phyloP scores from a whole-genome alignment of 768 basidiomycete species.

The Termitomyces titanicus region DNA sequence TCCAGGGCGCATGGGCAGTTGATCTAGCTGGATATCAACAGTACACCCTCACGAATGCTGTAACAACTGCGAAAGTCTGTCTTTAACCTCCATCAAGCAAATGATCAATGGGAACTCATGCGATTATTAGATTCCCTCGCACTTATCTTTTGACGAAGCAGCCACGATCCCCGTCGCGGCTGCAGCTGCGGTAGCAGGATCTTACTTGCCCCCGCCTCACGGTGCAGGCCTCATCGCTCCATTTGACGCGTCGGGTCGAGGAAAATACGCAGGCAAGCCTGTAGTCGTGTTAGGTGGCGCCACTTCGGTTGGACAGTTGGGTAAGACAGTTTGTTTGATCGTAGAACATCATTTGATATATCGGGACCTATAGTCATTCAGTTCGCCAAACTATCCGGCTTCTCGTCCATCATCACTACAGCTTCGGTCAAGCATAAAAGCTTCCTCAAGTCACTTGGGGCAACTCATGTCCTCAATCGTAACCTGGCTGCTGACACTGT shows the following conservation, averaged over 20 bases:
- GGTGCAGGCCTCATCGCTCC: slow-evolving; percentile 27
- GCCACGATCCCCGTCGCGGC: slow-evolving; percentile 30
- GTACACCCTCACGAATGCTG: slow-evolving; percentile 20
- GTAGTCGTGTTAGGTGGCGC: slow-evolving; percentile 34
- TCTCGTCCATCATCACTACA: slow-evolving; percentile 31
- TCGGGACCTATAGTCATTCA: neutral
- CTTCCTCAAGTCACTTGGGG: slow-evolving; percentile 5
- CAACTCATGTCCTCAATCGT: slow-evolving; percentile 26
- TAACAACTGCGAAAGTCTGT: slow-evolving; percentile 14
- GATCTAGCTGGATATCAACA: slow-evolving; percentile 23
- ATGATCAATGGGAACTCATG: slow-evolving; percentile 18
- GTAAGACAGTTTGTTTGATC: slow-evolving; percentile 13
- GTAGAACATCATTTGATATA: neutral
- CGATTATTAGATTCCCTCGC: slow-evolving; percentile 24
- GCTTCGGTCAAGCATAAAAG: slow-evolving; percentile 3
- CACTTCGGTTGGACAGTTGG: slow-evolving; percentile 33
- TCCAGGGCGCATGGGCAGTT: slow-evolving; percentile 10
- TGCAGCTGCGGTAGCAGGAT: slow-evolving; percentile 24
- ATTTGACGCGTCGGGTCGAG: slow-evolving; percentile 27
- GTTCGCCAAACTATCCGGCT: slow-evolving; percentile 36
- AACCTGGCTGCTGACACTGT: neutral
- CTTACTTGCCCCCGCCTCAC: slow-evolving; percentile 25
- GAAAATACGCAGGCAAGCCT: slow-evolving; percentile 27
- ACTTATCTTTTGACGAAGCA: slow-evolving; percentile 33
- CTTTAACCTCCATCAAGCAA: no score